Evolutionary conservation across 2,329 filamentous ascomycete species (phyloP).

Genomic region (Monascus ruber): DNA sequence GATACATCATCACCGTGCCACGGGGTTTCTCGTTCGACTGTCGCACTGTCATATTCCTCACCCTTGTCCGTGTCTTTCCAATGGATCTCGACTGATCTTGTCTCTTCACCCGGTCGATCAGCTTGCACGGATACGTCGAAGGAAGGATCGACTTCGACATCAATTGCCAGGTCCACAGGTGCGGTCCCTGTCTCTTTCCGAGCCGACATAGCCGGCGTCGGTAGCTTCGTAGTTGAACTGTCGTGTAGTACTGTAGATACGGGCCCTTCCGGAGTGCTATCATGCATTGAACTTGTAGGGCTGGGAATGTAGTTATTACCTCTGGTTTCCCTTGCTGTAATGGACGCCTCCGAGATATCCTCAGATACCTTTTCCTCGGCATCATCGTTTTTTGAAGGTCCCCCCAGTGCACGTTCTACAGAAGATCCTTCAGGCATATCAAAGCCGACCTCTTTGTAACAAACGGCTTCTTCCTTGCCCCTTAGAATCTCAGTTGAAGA

Average conservation of each 20-base stretch:
- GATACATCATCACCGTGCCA: constrained; percentile 33
- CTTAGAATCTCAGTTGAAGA: too few species aligned
- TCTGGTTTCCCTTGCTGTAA: constrained; percentile 20
- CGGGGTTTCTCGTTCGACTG: constrained; percentile 5
- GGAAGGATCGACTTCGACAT: constrained; percentile 7
- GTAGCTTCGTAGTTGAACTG: constrained; percentile 1
- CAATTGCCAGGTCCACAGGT: constrained; percentile 4
- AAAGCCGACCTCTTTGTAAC: too few species aligned
- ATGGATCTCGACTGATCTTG: constrained; percentile 3
- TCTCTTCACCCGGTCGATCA: constrained; percentile 1
- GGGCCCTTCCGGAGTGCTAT: constrained; percentile 4
- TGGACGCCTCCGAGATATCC: constrained; percentile 32
- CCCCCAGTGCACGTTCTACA: too few species aligned
- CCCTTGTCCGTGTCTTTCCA: constrained; percentile 2
- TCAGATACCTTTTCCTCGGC: constrained; percentile 27
- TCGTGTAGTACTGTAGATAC: not conserved
- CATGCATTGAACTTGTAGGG: constrained; percentile 2
- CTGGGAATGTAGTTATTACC: constrained; percentile 35
- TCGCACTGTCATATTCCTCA: constrained; percentile 1
- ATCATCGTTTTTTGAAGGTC: constrained; percentile 24
- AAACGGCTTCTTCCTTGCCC: too few species aligned
- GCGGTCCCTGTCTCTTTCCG: constrained; percentile 3
- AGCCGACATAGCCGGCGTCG: constrained; percentile 1
- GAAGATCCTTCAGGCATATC: too few species aligned
- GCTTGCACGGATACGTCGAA: constrained; percentile 8